Base-by-base conservation (phyloP, 192 early-diverging fungal species). In the Borealophlyctis nickersoniae region DNA sequence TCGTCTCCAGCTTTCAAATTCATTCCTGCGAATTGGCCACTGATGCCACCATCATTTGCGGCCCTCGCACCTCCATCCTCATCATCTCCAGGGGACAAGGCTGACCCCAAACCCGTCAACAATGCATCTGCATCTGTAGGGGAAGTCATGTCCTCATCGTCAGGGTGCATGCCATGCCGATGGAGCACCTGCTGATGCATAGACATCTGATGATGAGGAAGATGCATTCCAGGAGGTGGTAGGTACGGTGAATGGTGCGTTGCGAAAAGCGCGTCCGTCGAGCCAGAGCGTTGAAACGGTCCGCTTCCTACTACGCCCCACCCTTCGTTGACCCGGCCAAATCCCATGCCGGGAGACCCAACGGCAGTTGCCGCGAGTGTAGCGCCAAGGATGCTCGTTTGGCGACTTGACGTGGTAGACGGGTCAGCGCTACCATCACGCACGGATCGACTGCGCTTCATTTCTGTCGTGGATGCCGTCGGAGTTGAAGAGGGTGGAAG, bases 321-420 rank as follows among this genome's bases (percentile, higher is more conserved):
- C 9, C 39, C 39, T 19, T 45, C 9, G 19, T 45, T 45, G 7
- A 45, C 39, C 19, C 39, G 7, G 9, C 7, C 7, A 7, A 19
- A 7, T 13, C 7, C 7, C 39, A 19, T 7, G 7, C 39, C 39
- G n/a, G n/a, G n/a, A 19, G 9, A 13, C 39, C 49, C 39, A 52
- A 68, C 36, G 3, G 60, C 29, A 19, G 65, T 72, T 16, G 70
- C 70, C n/a, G 63, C 64, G 2, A 73, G 58, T 22, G 65, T 68
- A 2, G 52, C 54, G 23, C 64, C 54, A 22, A 68, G 36, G 24
- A 68, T 49, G 22, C 49, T 58, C 23, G 5, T 48, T 14, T 22
- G 22, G 11, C 52, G 9, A 7, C 9, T 19, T 13, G 7, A 7
- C 19, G 39, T 7, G 39, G 39, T 13, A 7, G 9, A 33, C 36